Evolutionary conservation across 768 basidiomycete genomes (phyloP), one percentile per base, ranked within the genome.

Genomic region (Strobilomyces echinocephalus): DNA sequence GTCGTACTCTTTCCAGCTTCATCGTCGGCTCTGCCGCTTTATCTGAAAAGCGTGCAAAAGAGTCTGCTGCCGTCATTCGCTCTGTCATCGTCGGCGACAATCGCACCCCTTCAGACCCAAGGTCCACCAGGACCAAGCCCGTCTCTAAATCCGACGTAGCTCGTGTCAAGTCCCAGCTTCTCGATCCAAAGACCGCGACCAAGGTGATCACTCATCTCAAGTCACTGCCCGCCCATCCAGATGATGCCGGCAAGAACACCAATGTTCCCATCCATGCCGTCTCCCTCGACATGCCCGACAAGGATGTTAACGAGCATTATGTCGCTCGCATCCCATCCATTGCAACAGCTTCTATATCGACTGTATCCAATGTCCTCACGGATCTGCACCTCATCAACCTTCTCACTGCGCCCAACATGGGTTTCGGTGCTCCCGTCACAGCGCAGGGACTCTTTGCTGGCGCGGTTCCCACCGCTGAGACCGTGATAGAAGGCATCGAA

Each of bases 141-240:
- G 56, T 73, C 11, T 77, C 80, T 33, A 77, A 73, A 54, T 74
- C 79, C 11, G 79, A 83, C 55, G 54, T 90, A 21, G 77, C 71
- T 59, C 84, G 82, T 60, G 75, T 88, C 62, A 91, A 88, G 67
- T 71, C 82, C 2, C 79, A 84, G 65, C 80, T 92, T 26, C 72
- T 81, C 56, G 64, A 84, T 41, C 81, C 85, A 18, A 84, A 85
- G 66, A 73, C 77, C 14, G 89, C 88, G 20, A 81, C 81, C 65
- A 82, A 78, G 61, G 74, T 92, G 54, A 88, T 91, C 56, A 74
- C 78, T n/a, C 82, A 90, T 45, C 76, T 92, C 14, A 82, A 79
- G 38, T 60, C 71, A 8, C 74, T 91, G 38, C 80, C 90, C n/a
- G 18, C 57, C 30, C 62, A 57, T 30, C 36, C 52, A 44, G 10